Percentiles rank a stretch among this genome's conserved stretches.
Evolutionary conservation across 768 basidiomycete species (phyloP).

Genomic region (Tephrocybe rancida): DNA sequence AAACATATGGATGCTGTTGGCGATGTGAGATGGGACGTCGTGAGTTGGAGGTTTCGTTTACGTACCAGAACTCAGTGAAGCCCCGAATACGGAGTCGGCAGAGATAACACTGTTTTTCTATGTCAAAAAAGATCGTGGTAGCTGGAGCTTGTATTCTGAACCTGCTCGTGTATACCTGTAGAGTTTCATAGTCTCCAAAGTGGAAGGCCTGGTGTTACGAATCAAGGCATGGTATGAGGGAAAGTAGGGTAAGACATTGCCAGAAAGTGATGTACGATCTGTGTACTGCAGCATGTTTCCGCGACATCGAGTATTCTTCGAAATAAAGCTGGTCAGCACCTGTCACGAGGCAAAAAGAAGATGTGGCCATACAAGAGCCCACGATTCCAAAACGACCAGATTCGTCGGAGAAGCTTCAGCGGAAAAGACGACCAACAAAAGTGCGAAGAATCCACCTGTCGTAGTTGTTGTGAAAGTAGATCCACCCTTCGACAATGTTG

Average conservation of each 20-base stretch:
- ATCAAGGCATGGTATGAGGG: not conserved
- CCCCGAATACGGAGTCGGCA: no score
- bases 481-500: conserved; percentile 13
- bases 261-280: conserved; percentile 15
- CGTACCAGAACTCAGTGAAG: no score
- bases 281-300: conserved; percentile 15
- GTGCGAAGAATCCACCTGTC: conserved; percentile 12
- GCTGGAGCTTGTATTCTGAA: not conserved
- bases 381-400: no score
- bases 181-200: not conserved
- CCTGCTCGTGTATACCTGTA: not conserved
- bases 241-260: not conserved
- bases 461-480: conserved; percentile 12
- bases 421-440: conserved; percentile 8
- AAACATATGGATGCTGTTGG: no score
- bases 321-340: not conserved
- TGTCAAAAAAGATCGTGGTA: no score
- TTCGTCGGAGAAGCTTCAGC: not conserved
- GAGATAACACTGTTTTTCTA: no score
- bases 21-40: no score
- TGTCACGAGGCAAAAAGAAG: no score
- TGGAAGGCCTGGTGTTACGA: not conserved
- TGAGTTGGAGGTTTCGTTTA: no score
- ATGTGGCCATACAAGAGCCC: conserved; percentile 12
- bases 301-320: conserved; percentile 13